phyloP scores from a whole-genome alignment of 2,329 filamentous ascomycete genomes.

The Monilinia fructigena region DNA sequence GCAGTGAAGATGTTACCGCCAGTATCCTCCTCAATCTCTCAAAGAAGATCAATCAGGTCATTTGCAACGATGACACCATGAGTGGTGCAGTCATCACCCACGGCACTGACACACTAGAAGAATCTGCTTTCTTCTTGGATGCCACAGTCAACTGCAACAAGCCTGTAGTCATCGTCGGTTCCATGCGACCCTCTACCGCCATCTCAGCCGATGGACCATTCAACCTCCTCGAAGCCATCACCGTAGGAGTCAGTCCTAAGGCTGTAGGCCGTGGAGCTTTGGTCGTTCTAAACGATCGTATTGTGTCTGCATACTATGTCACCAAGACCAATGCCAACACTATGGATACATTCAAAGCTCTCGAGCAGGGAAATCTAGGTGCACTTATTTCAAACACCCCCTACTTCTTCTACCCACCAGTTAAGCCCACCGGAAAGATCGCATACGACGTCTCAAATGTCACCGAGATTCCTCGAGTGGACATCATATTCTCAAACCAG shows the following conservation, averaged over 20 bases:
- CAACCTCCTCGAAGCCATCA: slow-evolving; percentile 61
- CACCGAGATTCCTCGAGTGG: slow-evolving; percentile 51
- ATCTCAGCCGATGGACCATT: slow-evolving; percentile 62
- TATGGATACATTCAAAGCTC: slow-evolving; percentile 60
- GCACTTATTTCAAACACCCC: slow-evolving; percentile 57
- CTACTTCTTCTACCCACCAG: slow-evolving; percentile 58
- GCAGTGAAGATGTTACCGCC: slow-evolving; percentile 49
- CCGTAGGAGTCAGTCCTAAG: slow-evolving; percentile 49
- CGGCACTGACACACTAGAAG: slow-evolving; percentile 64
- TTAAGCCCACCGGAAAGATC: slow-evolving; percentile 48
- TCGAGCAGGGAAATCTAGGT: slow-evolving; percentile 57
- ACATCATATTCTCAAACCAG: slow-evolving; percentile 56
- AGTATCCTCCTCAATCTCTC: slow-evolving; percentile 50
- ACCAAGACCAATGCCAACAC: slow-evolving; percentile 63
- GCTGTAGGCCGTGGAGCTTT: slow-evolving; percentile 55
- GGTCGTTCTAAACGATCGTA: slow-evolving; percentile 62
- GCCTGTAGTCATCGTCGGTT: slow-evolving; percentile 59
- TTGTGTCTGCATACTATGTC: slow-evolving; percentile 56
- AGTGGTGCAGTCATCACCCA: slow-evolving; percentile 59
- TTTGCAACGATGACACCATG: slow-evolving; percentile 39
- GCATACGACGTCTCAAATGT: slow-evolving; percentile 45
- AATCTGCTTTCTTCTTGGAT: slow-evolving; percentile 63
- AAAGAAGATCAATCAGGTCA: slow-evolving; percentile 48
- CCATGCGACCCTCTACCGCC: slow-evolving; percentile 63
- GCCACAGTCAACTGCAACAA: slow-evolving; percentile 56